Evolutionary conservation across 106 monocot genomes (phyloP).

Genomic region (Iris macrosiphon): DNA sequence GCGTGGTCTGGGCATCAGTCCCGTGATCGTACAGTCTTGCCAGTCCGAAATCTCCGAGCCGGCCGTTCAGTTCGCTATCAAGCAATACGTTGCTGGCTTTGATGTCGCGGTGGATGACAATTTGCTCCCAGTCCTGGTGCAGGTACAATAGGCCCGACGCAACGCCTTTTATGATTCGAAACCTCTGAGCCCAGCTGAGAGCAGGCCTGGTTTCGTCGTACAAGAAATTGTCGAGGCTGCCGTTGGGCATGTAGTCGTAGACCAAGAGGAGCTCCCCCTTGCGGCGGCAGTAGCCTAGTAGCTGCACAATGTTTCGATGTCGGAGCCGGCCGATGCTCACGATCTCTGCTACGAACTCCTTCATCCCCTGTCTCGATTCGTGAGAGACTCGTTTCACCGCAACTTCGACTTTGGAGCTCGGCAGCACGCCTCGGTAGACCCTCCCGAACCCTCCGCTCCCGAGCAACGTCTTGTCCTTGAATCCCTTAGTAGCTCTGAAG

Average conservation of each 20-base stretch:
- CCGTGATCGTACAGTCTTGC: too few relatives aligned
- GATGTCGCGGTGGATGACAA: constrained; percentile 26
- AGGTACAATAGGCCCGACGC: too few relatives aligned
- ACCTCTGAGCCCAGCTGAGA: constrained; percentile 17
- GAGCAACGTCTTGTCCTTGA: too few relatives aligned
- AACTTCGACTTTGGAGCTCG: too few relatives aligned
- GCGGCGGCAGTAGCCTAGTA: constrained; percentile 23
- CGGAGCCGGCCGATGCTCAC: too few relatives aligned
- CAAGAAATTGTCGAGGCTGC: constrained; percentile 29
- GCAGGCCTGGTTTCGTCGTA: background rate
- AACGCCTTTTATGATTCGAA: constrained; percentile 26
- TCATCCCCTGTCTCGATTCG: too few relatives aligned
- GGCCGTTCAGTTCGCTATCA: constrained; percentile 18
- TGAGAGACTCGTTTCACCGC: too few relatives aligned
- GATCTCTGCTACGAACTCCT: too few relatives aligned
- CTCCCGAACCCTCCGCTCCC: too few relatives aligned
- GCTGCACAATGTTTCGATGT: too few relatives aligned
- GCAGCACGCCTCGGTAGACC: too few relatives aligned
- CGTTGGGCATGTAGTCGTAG: constrained; percentile 30
- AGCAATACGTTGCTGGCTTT: constrained; percentile 34
- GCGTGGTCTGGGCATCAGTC: constrained; percentile 14
- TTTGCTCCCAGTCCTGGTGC: constrained; percentile 32
- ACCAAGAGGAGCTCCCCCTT: constrained; percentile 27
- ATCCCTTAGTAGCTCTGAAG: constrained; percentile 15
- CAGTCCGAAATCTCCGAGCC: too few relatives aligned